Base-by-base conservation (phyloP, 2,329 filamentous ascomycete genomes). In the Lachnellula suecica region DNA sequence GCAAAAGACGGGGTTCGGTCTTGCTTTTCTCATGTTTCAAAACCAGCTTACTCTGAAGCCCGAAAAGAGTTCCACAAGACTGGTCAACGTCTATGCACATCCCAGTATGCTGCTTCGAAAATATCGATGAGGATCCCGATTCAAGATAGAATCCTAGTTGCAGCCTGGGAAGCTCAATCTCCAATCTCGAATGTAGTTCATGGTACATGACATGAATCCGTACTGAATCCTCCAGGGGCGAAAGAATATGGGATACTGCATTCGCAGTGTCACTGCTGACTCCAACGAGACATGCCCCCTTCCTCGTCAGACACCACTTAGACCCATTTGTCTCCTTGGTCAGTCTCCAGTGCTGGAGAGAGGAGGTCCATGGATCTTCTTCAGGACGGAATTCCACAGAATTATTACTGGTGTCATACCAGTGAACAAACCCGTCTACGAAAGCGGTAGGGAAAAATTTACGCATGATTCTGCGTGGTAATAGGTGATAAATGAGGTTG, bases 21-120 rank as follows among this genome's bases (percentile, higher is more conserved):
- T 44, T 9, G 44, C 52, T n/a, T 11, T 55, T 15, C 4, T 57
- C 37, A 54, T 66, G 47, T 61, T 58, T 57, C 9, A 84, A 61
- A 0, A 83, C 65, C 0, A 84, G 66, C 54, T 74, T 78, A 59
- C 67, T 77, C 2, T 58, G 20, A 1, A 83, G 67, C 0, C 81
- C 80, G 25, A 75, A 55, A 4, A 82, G 63, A 0, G 77, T 74
- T 0, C 69, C 74, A 2, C 81, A 59, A 1, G 61, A 59, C 56
- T 81, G 79, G 17, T 70, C 22, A 0, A 52, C 10, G 54, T 81
- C 76, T 2, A 84, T 57, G 0, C 57, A 55, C 72, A 79, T 78
- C 2, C 73, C 75, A 0, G 70, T 67, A 50, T 75, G 78, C 47
- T 83, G 72, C 6, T 68, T 70, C 1, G 74, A 81, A 10, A 57